Base-by-base conservation (phyloP, 768 basidiomycete genomes). In the Tephrocybe sp. region DNA sequence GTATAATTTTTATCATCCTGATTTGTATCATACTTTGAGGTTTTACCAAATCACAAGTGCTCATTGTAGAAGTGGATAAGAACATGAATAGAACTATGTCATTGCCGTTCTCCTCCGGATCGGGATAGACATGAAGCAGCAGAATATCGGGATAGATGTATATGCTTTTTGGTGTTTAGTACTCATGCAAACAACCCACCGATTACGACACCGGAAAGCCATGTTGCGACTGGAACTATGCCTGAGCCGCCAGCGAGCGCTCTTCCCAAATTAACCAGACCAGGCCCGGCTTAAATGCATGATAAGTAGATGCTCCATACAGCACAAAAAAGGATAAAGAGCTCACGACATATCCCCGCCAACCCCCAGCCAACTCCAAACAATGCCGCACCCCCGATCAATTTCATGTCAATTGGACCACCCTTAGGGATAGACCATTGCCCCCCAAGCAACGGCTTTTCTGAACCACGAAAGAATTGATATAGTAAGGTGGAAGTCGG, bases 291-390 rank as follows among this genome's bases (percentile, higher is more conserved):
- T 85, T 52, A 4, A 45, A 46, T n/a, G 40, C 10, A 47, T 39
- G 39, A 33, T 36, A 14, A 56, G 19, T 45, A 44, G 41, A 58
- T 55, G 38, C 13, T 51, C 35, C 42, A 35, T 5, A 14, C 5
- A 17, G 14, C 30, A 55, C 7, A 40, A 16, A 45, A 10, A n/a
- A 52, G 16, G 34, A 46, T 16, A 45, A 41, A 45, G 23, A 33
- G 70, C 83, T 61, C 65, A 84, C 83, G 83, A 63, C 84, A 85
- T 42, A 84, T 65, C 31, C 84, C 84, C 47, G 73, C 67, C 34
- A 80, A 58, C 5, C 78, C 84, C 84, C 84, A 85, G 1, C 84
- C 83, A 22, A 82, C 53, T 42, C 84, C 83, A 62, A 85, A 85
- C 33, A 83, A 53, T 14, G 75, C 71, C 10, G 81, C 73, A 17